Conservation (phyloP, 345 rosid genomes). For the Aurinia saxatilis region DNA sequence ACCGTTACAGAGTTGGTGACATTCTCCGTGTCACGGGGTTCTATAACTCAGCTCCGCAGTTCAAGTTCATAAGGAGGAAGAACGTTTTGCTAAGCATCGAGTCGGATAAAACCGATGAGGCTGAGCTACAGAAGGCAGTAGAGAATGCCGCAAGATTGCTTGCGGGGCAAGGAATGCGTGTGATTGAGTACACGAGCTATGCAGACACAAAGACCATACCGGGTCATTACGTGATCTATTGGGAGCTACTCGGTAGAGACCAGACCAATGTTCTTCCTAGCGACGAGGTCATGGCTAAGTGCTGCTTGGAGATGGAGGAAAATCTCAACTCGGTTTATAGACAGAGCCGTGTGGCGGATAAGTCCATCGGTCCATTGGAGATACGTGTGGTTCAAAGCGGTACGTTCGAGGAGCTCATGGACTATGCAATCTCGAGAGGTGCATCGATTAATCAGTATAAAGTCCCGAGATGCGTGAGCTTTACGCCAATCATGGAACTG, state of each 20-base stretch:
- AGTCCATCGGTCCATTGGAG: slow-evolving; percentile 85
- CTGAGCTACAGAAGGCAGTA: slow-evolving; percentile 71
- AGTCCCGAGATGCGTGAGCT: slow-evolving; percentile 80
- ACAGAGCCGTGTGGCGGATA: slow-evolving; percentile 77
- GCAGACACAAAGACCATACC: slow-evolving; percentile 65
- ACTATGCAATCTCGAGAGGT: slow-evolving; percentile 78
- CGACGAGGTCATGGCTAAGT: slow-evolving; percentile 38
- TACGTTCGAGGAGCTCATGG: slow-evolving; percentile 92
- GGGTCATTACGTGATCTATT: slow-evolving; percentile 82
- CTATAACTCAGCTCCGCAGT: slow-evolving; percentile 75
- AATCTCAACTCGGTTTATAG: slow-evolving; percentile 72
- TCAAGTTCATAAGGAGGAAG: slow-evolving; percentile 67
- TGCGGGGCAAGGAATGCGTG: slow-evolving; percentile 41
- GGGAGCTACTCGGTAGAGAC: slow-evolving; percentile 60
- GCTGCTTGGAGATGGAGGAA: slow-evolving; percentile 80
- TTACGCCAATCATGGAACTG: slow-evolving; percentile 68
- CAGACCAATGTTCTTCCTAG: slow-evolving; percentile 37
- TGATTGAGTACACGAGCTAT: slow-evolving; percentile 81
- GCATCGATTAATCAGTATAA: slow-evolving; percentile 93
- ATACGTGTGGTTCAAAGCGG: slow-evolving; percentile 69
- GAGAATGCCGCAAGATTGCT: slow-evolving; percentile 56
- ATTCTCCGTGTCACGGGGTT: slow-evolving; percentile 71
- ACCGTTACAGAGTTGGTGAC: slow-evolving; percentile 84
- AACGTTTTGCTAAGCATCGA: slow-evolving; percentile 86
- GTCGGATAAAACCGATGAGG: slow-evolving; percentile 82